phyloP scores from a whole-genome alignment of 2,329 filamentous ascomycete genomes.

The Penicillium sp. region DNA sequence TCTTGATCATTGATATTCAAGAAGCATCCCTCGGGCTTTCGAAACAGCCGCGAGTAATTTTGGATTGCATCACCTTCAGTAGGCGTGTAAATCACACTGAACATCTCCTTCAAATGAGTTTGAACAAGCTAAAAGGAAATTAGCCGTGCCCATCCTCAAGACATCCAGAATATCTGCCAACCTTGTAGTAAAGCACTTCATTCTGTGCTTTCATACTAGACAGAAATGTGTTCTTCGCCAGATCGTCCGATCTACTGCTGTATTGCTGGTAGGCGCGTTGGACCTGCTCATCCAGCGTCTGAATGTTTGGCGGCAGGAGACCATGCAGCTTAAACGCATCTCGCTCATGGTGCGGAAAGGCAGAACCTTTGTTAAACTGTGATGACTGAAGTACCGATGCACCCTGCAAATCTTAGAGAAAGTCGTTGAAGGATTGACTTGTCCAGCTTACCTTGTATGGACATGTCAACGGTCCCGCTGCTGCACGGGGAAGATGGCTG shows the following conservation, averaged over 20 bases:
- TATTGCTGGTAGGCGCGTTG: slow-evolving; percentile 81
- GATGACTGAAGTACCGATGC: slow-evolving; percentile 60
- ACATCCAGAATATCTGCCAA: too few species aligned
- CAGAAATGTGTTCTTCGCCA: slow-evolving; percentile 87
- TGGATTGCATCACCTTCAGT: slow-evolving; percentile 88
- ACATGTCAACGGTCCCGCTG: background rate
- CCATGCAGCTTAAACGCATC: slow-evolving; percentile 69
- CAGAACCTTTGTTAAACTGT: slow-evolving; percentile 82
- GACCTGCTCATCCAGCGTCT: slow-evolving; percentile 75
- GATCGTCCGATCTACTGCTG: slow-evolving; percentile 58
- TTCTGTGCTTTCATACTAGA: slow-evolving; percentile 85
- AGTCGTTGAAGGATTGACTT: background rate
- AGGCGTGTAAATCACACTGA: slow-evolving; percentile 85
- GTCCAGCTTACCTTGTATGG: slow-evolving; percentile 3
- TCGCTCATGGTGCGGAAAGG: slow-evolving; percentile 70
- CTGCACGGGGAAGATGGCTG: background rate
- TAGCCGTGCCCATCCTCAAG: background rate
- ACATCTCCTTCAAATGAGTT: slow-evolving; percentile 83
- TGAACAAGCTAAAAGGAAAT: slow-evolving; percentile 61
- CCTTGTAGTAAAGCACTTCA: slow-evolving; percentile 76
- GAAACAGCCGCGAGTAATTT: slow-evolving; percentile 77
- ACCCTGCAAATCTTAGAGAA: slow-evolving; percentile 39
- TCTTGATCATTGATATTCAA: slow-evolving; percentile 71
- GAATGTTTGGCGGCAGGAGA: slow-evolving; percentile 69
- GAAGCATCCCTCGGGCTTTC: slow-evolving; percentile 78